Evolutionary conservation across 805 yeast species (phyloP).

Genomic region (Starmerella potacharoeniae): DNA sequence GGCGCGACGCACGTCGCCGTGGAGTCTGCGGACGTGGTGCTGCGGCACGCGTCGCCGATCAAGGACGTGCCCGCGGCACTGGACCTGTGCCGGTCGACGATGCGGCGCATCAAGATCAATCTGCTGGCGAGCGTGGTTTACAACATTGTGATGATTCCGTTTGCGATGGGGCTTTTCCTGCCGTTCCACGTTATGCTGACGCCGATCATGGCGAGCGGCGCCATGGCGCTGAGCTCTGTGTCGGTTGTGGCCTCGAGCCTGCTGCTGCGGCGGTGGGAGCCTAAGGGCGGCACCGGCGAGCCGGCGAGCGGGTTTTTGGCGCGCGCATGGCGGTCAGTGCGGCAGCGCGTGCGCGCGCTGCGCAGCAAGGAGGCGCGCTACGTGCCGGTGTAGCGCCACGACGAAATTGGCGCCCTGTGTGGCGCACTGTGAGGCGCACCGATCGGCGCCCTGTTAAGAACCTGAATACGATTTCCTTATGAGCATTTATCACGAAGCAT

Average conservation of each 20-base stretch:
- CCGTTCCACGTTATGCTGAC: slow-evolving; percentile 65
- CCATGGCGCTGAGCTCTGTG: slow-evolving; percentile 88
- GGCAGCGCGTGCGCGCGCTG: background rate
- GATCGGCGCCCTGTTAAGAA: too few relatives aligned
- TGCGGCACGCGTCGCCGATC: slow-evolving; percentile 33
- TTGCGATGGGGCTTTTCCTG: slow-evolving; percentile 83
- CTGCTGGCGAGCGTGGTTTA: slow-evolving; percentile 78
- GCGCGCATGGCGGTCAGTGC: background rate
- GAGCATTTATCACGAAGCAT: too few relatives aligned
- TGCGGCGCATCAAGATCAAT: slow-evolving; percentile 66
- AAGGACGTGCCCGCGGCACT: slow-evolving; percentile 40
- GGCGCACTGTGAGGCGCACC: too few relatives aligned
- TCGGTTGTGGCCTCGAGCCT: slow-evolving; percentile 80
- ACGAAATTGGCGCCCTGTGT: too few relatives aligned
- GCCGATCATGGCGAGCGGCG: slow-evolving; percentile 82
- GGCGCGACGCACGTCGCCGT: slow-evolving; percentile 94
- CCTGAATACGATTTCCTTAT: too few relatives aligned
- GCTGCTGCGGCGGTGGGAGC: slow-evolving; percentile 47
- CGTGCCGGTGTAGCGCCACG: background rate
- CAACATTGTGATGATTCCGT: slow-evolving; percentile 79
- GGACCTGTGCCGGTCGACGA: slow-evolving; percentile 58
- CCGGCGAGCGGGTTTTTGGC: background rate
- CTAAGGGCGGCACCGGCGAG: background rate
- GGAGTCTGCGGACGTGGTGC: slow-evolving; percentile 89
- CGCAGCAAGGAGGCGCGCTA: background rate